phyloP scores from a whole-genome alignment of 73 alveolate genomes.

The Tetrahymena malaccensis region DNA sequence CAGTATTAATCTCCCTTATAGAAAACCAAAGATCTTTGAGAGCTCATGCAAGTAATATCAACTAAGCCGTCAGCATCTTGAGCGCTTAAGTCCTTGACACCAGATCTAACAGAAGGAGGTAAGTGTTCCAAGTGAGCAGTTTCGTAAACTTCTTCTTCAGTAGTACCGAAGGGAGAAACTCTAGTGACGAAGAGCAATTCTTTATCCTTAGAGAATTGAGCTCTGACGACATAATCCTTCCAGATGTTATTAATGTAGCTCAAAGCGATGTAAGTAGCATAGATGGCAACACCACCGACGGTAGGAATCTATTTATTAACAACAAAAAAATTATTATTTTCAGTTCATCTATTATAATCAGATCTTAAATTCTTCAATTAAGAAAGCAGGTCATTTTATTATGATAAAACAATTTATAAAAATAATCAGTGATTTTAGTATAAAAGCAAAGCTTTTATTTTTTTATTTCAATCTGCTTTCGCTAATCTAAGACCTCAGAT shows the following conservation, averaged over 20 bases:
- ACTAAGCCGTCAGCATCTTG: constrained; percentile 54
- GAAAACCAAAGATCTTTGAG: constrained; percentile 42
- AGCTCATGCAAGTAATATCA: constrained; percentile 50
- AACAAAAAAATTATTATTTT: not conserved
- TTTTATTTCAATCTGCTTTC: too few relatives aligned
- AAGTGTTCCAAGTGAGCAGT: constrained; percentile 62
- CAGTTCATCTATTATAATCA: not conserved
- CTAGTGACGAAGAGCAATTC: constrained; percentile 72
- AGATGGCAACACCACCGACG: constrained; percentile 24
- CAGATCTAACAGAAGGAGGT: constrained; percentile 52
- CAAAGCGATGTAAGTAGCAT: constrained; percentile 10
- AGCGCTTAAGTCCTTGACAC: constrained; percentile 37
- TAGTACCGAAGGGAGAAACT: constrained; percentile 52
- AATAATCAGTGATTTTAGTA: too few relatives aligned
- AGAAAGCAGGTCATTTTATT: too few relatives aligned
- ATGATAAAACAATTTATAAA: too few relatives aligned
- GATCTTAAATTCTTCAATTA: not conserved
- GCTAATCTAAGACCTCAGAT: not conserved
- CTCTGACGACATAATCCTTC: constrained; percentile 52
- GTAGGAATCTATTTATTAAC: constrained; percentile 11
- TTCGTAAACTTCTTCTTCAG: constrained; percentile 64
- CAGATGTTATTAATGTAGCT: constrained; percentile 33
- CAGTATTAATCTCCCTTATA: constrained; percentile 63
- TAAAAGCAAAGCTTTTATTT: too few relatives aligned
- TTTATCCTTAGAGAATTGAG: constrained; percentile 65